Base-by-base conservation (phyloP, 2,329 filamentous ascomycete genomes). In the Scytalidium sp. region DNA sequence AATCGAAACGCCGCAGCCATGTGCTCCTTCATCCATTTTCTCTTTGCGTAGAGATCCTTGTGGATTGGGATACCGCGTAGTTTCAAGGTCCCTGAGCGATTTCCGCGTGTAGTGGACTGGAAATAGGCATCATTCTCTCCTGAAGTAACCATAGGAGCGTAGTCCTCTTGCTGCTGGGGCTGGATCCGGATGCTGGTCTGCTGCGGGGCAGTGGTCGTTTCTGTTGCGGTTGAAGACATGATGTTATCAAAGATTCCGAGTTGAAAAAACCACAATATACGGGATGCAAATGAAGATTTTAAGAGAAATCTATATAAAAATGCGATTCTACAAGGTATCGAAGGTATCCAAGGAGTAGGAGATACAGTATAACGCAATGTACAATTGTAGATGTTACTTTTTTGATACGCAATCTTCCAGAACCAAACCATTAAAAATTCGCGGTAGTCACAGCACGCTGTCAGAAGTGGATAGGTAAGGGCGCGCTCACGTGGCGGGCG, bases 1-100 rank as follows among this genome's bases (percentile, higher is more conserved):
- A 73, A 66, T 3, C 70, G 60, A 55, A 74, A 74, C 0, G 70
- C 70, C 2, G 65, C 69, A 3, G 71, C 72, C 50, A 74, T 66
- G 19, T 71, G 66, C 49, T 71, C 70, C 42, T 70, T 70, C 40
- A 66, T 57, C 59, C 69, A 74, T 36, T 68, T 64, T 23, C 71
- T 62, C 53, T 73, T 64, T 47, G 45, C 47, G 7, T 51, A 21
- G 27, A 43, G 20, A 39, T 45, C 36, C 20, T 21, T 40, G n/a
- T 53, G 43, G 19, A 19, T 46, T n/a, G 55, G 53, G 32, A 53
- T 53, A n/a, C 47, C 47, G n/a, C 41, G 47, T 19, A 49, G 22
- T 19, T n/a, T 43, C 20, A 43, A 25, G 6, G 41, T 43, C 9
- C 41, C 41, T 13, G 20, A 11, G 19, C 41, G 41, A n/a, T 43